Conservation (phyloP, 768 basidiomycete genomes). For the Thelephora ganbajun region DNA sequence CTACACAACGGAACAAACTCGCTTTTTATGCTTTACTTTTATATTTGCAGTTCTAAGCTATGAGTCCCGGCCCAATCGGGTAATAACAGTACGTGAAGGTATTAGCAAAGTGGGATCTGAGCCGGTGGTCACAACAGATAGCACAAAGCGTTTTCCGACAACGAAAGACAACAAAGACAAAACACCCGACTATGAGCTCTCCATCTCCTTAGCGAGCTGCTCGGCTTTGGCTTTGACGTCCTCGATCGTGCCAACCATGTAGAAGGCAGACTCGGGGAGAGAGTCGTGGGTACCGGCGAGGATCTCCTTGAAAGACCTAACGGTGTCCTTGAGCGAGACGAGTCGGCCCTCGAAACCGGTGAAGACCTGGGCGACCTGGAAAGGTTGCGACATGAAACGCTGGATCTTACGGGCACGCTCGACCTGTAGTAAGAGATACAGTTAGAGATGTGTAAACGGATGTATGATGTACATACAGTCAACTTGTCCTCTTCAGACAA, state of each 20-base stretch:
- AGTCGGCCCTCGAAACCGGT: slow-evolving; percentile 98
- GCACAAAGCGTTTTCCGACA: no score
- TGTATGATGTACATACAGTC: slow-evolving; percentile 44
- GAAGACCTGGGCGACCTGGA: slow-evolving; percentile 99
- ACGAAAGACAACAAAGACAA: not conserved
- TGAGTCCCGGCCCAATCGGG: no score
- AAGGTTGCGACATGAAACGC: slow-evolving; percentile 99
- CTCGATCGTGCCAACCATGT: slow-evolving; percentile 96
- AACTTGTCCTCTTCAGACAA: slow-evolving; percentile 99
- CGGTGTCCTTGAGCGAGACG: slow-evolving; percentile 89
- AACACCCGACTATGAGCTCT: slow-evolving; percentile 20
- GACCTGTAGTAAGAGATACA: slow-evolving; percentile 34
- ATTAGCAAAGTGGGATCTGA: no score
- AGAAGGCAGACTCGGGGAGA: slow-evolving; percentile 94
- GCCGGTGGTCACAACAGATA: no score
- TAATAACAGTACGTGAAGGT: no score
- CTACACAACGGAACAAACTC: no score
- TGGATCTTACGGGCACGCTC: slow-evolving; percentile 98
- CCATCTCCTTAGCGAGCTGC: slow-evolving; percentile 92
- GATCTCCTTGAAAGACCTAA: slow-evolving; percentile 97
- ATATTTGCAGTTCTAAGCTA: no score
- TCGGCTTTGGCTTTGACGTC: slow-evolving; percentile 97
- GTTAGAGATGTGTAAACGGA: not conserved
- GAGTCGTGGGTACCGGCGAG: slow-evolving; percentile 78
- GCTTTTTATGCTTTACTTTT: no score